These are phyloP conservation scores for Bothriochloa decipiens DNA, from an alignment of 176 grass and related monocot genomes.

Conservation along the genomic window DNA sequence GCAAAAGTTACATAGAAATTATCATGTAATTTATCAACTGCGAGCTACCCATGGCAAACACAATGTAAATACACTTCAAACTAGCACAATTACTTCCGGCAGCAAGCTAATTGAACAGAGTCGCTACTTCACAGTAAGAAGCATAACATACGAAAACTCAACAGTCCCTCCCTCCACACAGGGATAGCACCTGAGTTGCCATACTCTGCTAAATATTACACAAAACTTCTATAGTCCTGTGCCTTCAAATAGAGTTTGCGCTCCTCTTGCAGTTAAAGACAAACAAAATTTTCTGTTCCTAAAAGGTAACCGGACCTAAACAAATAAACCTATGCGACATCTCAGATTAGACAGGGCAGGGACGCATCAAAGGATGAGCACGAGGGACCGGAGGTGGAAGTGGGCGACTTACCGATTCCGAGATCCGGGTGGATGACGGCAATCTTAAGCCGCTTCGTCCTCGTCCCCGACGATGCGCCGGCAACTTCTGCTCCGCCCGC, in stretches of 20 bases:
- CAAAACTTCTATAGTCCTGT: neutral
- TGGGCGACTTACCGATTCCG: constrained; percentile 60
- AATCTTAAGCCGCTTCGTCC: constrained; percentile 58
- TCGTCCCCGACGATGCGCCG: constrained; percentile 31
- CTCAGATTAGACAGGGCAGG: neutral
- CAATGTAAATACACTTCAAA: neutral
- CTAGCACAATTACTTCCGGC: neutral
- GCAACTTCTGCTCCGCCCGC: constrained; percentile 13
- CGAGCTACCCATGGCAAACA: neutral
- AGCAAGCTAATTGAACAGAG: neutral
- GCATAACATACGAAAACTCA: neutral
- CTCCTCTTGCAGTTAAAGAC: neutral
- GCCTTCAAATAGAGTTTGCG: neutral
- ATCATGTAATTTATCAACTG: neutral
- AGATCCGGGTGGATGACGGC: constrained; percentile 93
- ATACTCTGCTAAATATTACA: neutral
- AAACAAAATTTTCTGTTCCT: neutral
- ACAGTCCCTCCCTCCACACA: neutral
- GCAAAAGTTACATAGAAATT: neutral
- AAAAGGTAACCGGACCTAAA: constrained; percentile 11
- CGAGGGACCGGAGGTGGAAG: neutral
- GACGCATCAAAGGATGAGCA: neutral
- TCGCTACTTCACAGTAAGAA: neutral
- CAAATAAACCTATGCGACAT: neutral
- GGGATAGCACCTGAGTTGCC: neutral